phyloP scores from a whole-genome alignment of 2,329 filamentous ascomycete species.

The Pseudogymnoascus sp. region DNA sequence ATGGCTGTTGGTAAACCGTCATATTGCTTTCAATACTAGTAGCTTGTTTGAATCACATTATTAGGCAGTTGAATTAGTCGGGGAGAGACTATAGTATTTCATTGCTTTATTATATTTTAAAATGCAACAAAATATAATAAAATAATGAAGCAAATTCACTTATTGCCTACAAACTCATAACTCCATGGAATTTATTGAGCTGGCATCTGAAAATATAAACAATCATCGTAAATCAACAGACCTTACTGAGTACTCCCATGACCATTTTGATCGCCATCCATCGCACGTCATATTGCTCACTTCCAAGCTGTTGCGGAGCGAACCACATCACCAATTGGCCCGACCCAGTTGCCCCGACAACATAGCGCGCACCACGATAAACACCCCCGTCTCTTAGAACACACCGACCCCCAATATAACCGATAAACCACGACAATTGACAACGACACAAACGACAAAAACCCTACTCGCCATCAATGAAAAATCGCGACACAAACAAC shows the following conservation, averaged over 20 bases:
- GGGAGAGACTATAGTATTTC: too few relatives aligned
- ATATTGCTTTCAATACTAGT: too few relatives aligned
- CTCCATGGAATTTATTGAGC: too few relatives aligned
- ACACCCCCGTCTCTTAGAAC: constrained; percentile 3
- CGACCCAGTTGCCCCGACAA: background rate
- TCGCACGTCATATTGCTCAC: background rate
- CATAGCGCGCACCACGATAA: constrained; percentile 1
- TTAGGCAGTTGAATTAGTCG: too few relatives aligned
- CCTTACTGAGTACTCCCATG: background rate
- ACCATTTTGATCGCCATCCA: background rate
- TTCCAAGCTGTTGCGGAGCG: background rate
- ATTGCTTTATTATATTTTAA: too few relatives aligned
- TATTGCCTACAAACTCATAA: too few relatives aligned
- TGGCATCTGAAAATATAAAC: background rate
- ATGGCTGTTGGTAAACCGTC: too few relatives aligned
- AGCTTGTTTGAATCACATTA: too few relatives aligned
- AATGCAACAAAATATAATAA: too few relatives aligned
- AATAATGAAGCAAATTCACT: too few relatives aligned
- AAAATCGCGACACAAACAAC: constrained; percentile 6
- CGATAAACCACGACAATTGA: constrained; percentile 8
- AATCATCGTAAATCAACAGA: background rate
- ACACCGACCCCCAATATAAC: constrained; percentile 3
- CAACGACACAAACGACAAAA: background rate
- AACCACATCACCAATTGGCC: background rate
- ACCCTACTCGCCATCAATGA: background rate